These are phyloP conservation scores for Somion occarium DNA, from an alignment of 1,284 basidiomycete species.

Conservation along the genomic window DNA sequence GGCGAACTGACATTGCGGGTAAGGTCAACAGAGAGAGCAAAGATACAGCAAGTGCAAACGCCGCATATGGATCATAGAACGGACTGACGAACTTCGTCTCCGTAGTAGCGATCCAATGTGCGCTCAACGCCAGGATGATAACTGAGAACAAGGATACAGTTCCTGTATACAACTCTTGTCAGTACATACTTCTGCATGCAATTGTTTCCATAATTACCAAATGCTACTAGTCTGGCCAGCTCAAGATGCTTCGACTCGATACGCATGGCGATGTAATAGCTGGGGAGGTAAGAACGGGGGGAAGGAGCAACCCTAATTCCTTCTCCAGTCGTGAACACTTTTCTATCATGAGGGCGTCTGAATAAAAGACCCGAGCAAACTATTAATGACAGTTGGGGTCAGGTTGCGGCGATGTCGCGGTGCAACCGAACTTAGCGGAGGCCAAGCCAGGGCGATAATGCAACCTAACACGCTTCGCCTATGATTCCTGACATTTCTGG, in stretches of 20 bases:
- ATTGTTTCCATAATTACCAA: neutral
- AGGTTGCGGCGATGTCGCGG: too few species aligned
- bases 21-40: slow-evolving; percentile 20
- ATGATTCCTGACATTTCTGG: too few species aligned
- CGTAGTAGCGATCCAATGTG: slow-evolving; percentile 16
- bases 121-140: slow-evolving; percentile 18
- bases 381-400: too few species aligned
- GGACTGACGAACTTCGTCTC: slow-evolving; percentile 7
- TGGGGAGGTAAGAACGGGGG: too few species aligned
- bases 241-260: neutral
- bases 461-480: too few species aligned
- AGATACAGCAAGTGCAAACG: slow-evolving; percentile 18
- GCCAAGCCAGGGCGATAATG: too few species aligned
- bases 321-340: too few species aligned
- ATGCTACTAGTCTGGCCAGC: neutral
- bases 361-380: too few species aligned
- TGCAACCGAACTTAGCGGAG: too few species aligned
- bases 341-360: too few species aligned
- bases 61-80: slow-evolving; percentile 15
- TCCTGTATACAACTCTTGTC: slow-evolving; percentile 4
- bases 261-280: too few species aligned
- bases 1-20: slow-evolving; percentile 18
- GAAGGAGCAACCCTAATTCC: too few species aligned
- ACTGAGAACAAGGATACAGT: slow-evolving; percentile 13
- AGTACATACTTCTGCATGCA: neutral